Conservation (phyloP, 768 basidiomycete species). For the Pulveroboletus sp. region DNA sequence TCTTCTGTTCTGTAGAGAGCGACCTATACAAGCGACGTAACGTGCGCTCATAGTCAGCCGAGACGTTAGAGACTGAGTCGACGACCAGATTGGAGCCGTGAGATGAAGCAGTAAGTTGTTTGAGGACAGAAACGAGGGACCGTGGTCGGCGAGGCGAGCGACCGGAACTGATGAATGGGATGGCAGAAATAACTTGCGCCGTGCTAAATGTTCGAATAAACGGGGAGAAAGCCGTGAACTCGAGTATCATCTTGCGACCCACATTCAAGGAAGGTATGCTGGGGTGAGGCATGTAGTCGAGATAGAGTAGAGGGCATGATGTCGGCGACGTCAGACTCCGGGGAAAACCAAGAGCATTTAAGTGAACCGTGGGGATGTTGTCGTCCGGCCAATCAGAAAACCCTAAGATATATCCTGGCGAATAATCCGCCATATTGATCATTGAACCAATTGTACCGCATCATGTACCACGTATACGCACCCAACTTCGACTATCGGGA, state of each 20-base stretch:
- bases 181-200: constrained; percentile 39
- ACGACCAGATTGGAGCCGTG: constrained; percentile 29
- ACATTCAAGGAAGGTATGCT: constrained; percentile 11
- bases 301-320: constrained; percentile 15
- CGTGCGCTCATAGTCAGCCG: constrained; percentile 28
- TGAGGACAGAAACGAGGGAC: constrained; percentile 37
- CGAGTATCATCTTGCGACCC: constrained; percentile 24
- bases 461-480: constrained; percentile 17
- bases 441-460: not conserved
- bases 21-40: constrained; percentile 9
- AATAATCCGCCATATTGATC: not conserved
- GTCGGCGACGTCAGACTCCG: constrained; percentile 4
- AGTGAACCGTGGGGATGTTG: not conserved
- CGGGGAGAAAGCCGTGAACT: constrained; percentile 40
- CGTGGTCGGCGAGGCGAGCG: constrained; percentile 35
- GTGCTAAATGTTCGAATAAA: constrained; percentile 34
- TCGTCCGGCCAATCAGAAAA: not conserved
- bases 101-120: constrained; percentile 30
- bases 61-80: constrained; percentile 39
- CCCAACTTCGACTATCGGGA: constrained; percentile 14
- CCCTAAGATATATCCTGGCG: not conserved
- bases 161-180: constrained; percentile 41
- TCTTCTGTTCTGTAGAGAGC: constrained; percentile 7
- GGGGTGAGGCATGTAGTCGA: constrained; percentile 18
- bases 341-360: constrained; percentile 11